These are phyloP conservation scores for Mortierella sp. DNA, from an alignment of 371 early-diverging fungal species.

Conservation along the genomic window DNA sequence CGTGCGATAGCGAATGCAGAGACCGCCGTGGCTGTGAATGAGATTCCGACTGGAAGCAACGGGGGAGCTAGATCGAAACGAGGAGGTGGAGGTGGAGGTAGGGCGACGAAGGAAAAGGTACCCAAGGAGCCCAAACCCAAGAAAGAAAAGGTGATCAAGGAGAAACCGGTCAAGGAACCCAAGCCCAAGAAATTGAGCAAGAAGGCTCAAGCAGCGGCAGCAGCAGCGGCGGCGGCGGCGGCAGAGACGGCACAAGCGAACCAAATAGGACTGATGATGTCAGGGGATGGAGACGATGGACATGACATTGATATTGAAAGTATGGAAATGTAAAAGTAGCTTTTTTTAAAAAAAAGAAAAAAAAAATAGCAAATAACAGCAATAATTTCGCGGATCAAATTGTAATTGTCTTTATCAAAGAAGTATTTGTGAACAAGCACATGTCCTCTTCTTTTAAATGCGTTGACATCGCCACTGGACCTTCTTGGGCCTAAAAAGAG, in stretches of 20 bases:
- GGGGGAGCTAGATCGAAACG: constrained; percentile 9
- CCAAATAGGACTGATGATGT: background rate
- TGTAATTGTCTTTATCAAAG: too few species aligned
- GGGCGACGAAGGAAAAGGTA: constrained; percentile 33
- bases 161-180: constrained; percentile 1
- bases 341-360: too few species aligned
- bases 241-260: constrained; percentile 11
- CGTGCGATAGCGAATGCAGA: constrained; percentile 34
- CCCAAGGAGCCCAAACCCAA: constrained; percentile 47
- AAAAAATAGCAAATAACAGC: too few species aligned
- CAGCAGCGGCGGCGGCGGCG: constrained; percentile 40
- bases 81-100: constrained; percentile 4
- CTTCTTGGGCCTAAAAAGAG: background rate
- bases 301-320: constrained; percentile 15
- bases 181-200: constrained; percentile 29
- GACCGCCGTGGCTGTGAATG: constrained; percentile 34
- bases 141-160: constrained; percentile 47
- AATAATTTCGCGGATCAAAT: too few species aligned
- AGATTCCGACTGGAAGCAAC: constrained; percentile 49
- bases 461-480: too few species aligned
- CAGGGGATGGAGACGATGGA: constrained; percentile 4
- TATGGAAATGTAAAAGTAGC: constrained; percentile 17
- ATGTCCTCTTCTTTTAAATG: background rate
- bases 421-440: background rate
- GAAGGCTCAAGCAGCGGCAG: constrained; percentile 43